Percentiles rank a stretch among this genome's conserved stretches.
Conservation (phyloP, 2,329 filamentous ascomycete species). For the Cercospora sp. region DNA sequence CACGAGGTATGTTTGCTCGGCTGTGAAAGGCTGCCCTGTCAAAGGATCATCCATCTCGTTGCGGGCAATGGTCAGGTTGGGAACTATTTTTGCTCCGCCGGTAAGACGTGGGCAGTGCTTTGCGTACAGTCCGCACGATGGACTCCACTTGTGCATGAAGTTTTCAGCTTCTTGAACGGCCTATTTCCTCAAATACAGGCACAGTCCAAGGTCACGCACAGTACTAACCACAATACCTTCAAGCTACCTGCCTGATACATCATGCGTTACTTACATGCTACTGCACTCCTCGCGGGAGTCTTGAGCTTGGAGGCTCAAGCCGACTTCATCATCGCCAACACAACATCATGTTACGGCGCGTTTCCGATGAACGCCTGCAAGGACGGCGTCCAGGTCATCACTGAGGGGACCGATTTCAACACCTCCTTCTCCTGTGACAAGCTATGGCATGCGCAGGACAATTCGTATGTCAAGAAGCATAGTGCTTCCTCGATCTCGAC, state of each 20-base stretch:
- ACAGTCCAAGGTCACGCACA: not conserved
- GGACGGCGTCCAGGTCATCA: slow-evolving; percentile 19
- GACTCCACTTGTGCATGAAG: not conserved
- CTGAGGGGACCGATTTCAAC: slow-evolving; percentile 13
- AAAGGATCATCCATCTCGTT: not conserved
- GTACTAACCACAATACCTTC: not conserved
- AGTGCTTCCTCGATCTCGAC: slow-evolving; percentile 2
- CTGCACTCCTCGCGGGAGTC: not conserved
- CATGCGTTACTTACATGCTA: not conserved
- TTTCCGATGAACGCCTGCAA: slow-evolving; percentile 17
- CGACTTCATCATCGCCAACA: slow-evolving; percentile 24
- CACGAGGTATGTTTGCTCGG: not conserved
- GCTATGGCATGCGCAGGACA: slow-evolving; percentile 8
- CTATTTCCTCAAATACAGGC: not conserved
- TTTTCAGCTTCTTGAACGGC: not conserved
- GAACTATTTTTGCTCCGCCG: not conserved
- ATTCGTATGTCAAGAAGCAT: slow-evolving; percentile 14
- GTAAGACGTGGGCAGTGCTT: not conserved
- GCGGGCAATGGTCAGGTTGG: not conserved
- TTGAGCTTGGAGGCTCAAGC: not conserved
- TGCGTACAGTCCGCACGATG: not conserved
- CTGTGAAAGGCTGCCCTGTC: not conserved
- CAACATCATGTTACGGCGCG: slow-evolving; percentile 20
- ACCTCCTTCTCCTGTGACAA: slow-evolving; percentile 16
- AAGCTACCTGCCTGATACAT: not conserved